Percentiles rank a stretch among this genome's conserved stretches.
These are phyloP conservation scores for Iris macrosiphon DNA, from an alignment of 106 monocot genomes.

Conservation along the genomic window DNA sequence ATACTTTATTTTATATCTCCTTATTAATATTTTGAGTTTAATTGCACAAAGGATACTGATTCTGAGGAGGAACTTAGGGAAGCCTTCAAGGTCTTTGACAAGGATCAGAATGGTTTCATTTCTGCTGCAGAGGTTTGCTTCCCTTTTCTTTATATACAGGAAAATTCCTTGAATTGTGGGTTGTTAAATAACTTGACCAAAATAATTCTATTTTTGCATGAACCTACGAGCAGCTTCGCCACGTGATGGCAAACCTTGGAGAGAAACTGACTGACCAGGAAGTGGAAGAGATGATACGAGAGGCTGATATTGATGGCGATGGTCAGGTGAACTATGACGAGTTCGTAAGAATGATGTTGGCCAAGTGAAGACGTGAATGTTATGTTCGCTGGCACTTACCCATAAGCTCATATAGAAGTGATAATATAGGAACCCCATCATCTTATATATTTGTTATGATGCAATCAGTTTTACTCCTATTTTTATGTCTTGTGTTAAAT, in stretches of 20 bases:
- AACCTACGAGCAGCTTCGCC: conserved; percentile 15
- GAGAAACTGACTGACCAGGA: conserved; percentile 26
- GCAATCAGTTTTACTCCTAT: too few relatives aligned
- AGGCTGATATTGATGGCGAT: conserved; percentile 27
- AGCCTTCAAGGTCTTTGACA: conserved; percentile 31
- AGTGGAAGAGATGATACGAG: conserved; percentile 26
- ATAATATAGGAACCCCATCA: too few relatives aligned
- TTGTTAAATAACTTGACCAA: background rate
- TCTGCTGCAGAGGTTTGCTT: conserved; percentile 26
- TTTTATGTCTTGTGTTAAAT: too few relatives aligned
- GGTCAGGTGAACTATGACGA: conserved; percentile 29
- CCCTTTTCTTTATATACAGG: background rate
- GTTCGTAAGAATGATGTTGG: conserved; percentile 25
- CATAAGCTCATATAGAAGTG: too few relatives aligned
- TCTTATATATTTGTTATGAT: too few relatives aligned
- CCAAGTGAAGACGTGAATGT: conserved; percentile 10
- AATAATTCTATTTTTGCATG: background rate
- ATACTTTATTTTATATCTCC: background rate
- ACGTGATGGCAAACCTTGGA: conserved; percentile 30
- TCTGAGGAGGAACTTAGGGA: conserved; percentile 31
- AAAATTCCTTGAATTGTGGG: background rate
- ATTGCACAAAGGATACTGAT: conserved; percentile 18
- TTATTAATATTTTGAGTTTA: background rate
- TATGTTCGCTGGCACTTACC: too few relatives aligned
- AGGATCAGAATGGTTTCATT: conserved; percentile 36